Percentiles rank a stretch among this genome's conserved stretches.
Evolutionary conservation across 805 yeast species (phyloP).

Genomic region (Debaryomyces tyrocola): DNA sequence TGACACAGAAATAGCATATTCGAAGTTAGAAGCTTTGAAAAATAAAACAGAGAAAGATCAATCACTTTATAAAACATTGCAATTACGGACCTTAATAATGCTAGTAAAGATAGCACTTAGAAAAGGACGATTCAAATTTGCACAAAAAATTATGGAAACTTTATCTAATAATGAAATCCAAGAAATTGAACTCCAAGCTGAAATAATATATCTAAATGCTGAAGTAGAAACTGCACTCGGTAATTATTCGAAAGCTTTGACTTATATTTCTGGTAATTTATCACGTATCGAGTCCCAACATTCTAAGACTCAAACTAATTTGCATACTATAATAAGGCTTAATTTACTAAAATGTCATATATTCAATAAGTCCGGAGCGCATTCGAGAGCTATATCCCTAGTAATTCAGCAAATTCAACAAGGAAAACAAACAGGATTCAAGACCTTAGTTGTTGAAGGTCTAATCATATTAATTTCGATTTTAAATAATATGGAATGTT

Average conservation of each 20-base stretch:
- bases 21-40: conserved; percentile 32
- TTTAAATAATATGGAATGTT: conserved; percentile 40
- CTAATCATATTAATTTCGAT: conserved; percentile 46
- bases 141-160: conserved; percentile 33
- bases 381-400: conserved; percentile 51
- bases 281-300: conserved; percentile 16
- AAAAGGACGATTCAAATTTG: conserved; percentile 36
- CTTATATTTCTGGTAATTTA: conserved; percentile 20
- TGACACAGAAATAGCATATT: conserved; percentile 39
- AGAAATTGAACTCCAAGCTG: conserved; percentile 31
- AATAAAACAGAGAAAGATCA: conserved; percentile 24
- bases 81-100: conserved; percentile 40
- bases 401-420: conserved; percentile 49
- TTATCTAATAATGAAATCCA: conserved; percentile 27
- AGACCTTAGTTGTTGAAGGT: conserved; percentile 47
- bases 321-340: conserved; percentile 46
- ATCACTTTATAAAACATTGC: conserved; percentile 42
- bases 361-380: conserved; percentile 41
- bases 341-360: conserved; percentile 49
- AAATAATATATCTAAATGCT: conserved; percentile 24
- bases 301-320: conserved; percentile 28
- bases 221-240: conserved; percentile 32
- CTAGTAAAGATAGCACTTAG: conserved; percentile 34
- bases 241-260: conserved; percentile 29
- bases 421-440: conserved; percentile 48